Conservation (phyloP, 75 land plant genomes). For the Pinus taeda region DNA sequence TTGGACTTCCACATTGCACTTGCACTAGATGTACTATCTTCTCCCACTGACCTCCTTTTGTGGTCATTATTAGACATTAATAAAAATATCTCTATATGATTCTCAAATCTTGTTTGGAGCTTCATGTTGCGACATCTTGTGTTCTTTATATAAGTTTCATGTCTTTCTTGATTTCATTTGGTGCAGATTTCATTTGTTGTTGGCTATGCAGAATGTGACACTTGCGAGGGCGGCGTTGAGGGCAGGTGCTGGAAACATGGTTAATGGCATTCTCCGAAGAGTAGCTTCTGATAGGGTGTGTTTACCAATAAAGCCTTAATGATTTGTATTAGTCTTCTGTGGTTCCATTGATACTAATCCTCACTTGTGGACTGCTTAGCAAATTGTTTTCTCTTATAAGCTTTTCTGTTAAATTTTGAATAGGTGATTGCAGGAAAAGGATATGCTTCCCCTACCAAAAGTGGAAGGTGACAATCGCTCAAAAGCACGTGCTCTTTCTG, state of each 20-base stretch:
- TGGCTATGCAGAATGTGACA: slow-evolving; percentile 60
- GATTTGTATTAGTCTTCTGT: not conserved
- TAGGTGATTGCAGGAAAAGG: slow-evolving; percentile 43
- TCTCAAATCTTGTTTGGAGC: too few species aligned
- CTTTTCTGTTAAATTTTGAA: slow-evolving; percentile 7
- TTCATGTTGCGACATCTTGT: too few species aligned
- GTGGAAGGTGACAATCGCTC: slow-evolving; percentile 87
- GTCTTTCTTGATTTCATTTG: not conserved
- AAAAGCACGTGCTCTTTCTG: slow-evolving; percentile 90
- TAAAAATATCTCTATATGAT: too few species aligned
- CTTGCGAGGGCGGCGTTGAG: slow-evolving; percentile 86
- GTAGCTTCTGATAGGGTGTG: slow-evolving; percentile 58
- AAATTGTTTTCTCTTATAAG: not conserved
- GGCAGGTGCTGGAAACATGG: slow-evolving; percentile 89
- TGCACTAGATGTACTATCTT: too few species aligned
- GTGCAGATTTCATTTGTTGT: not conserved
- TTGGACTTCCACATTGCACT: too few species aligned
- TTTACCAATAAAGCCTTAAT: not conserved
- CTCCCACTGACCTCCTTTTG: too few species aligned
- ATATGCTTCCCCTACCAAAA: slow-evolving; percentile 66
- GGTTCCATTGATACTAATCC: not conserved
- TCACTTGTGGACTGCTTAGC: not conserved
- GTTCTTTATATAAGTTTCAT: not conserved
- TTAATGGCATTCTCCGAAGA: slow-evolving; percentile 78
- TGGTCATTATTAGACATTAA: too few species aligned